A percentile compares a stretch with the other conserved stretches of the same genome.
phyloP scores from a whole-genome alignment of 2,329 filamentous ascomycete species.

The Pseudodiploospora longispora region DNA sequence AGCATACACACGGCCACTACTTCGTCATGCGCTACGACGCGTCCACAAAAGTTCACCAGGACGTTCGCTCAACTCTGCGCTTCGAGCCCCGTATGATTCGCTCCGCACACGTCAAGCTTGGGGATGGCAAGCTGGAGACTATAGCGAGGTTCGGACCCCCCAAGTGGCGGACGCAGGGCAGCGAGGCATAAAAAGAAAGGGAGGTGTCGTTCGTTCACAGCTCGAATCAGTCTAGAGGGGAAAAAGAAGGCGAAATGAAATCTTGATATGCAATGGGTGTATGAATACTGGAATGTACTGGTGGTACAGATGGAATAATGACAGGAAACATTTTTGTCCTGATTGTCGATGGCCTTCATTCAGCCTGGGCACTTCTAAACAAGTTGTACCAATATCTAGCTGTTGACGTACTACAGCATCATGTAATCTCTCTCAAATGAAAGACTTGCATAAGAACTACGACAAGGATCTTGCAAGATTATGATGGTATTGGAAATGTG shows the following conservation, averaged over 20 bases:
- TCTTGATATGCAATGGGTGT: too few relatives aligned
- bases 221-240: neutral
- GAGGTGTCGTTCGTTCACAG: neutral
- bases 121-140: slow-evolving; percentile 50
- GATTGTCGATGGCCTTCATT: too few relatives aligned
- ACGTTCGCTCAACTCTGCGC: slow-evolving; percentile 65
- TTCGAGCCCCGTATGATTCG: slow-evolving; percentile 88
- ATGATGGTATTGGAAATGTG: neutral
- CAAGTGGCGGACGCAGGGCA: slow-evolving; percentile 36
- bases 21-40: slow-evolving; percentile 97
- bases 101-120: slow-evolving; percentile 79
- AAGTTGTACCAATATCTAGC: too few relatives aligned
- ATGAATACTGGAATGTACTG: too few relatives aligned
- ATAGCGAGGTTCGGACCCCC: slow-evolving; percentile 41
- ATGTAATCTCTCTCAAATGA: too few relatives aligned
- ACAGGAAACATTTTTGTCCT: too few relatives aligned
- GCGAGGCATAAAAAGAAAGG: slow-evolving; percentile 18
- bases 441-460: too few relatives aligned
- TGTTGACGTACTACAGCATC: too few relatives aligned
- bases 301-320: too few relatives aligned
- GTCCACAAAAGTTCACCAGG: slow-evolving; percentile 62
- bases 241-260: neutral
- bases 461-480: neutral
- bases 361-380: too few relatives aligned
- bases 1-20: slow-evolving; percentile 83